Percentiles rank a stretch among this genome's conserved stretches.
These are phyloP conservation scores for Cercospora sesami DNA, from an alignment of 2,329 filamentous ascomycete species.

Conservation along the genomic window DNA sequence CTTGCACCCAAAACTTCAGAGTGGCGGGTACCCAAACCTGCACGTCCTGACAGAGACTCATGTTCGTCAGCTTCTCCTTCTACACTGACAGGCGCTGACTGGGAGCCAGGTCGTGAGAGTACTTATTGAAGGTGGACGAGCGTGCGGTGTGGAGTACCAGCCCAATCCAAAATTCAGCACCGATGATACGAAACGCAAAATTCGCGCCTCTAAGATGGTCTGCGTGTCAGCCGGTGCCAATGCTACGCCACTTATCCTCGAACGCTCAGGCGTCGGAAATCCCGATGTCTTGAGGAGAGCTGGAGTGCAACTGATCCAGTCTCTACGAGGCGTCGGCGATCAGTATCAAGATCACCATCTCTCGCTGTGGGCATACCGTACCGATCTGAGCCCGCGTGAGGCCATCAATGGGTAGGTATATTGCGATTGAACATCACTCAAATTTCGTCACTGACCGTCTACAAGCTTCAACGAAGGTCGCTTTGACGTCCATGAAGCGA, in stretches of 20 bases:
- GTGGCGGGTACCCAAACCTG: constrained; percentile 57
- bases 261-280: constrained; percentile 61
- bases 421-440: background rate
- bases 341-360: constrained; percentile 42
- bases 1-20: constrained; percentile 54
- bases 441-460: background rate
- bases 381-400: constrained; percentile 46
- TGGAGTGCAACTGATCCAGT: constrained; percentile 34
- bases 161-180: constrained; percentile 39
- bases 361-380: constrained; percentile 54
- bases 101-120: constrained; percentile 48
- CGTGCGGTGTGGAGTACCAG: constrained; percentile 60
- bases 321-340: constrained; percentile 19
- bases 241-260: constrained; percentile 58
- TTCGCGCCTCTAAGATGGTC: constrained; percentile 58
- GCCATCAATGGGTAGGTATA: constrained; percentile 53
- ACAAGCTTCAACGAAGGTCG: constrained; percentile 49
- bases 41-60: constrained; percentile 58
- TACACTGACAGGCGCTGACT: background rate
- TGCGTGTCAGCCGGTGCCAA: constrained; percentile 60
- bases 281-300: constrained; percentile 19
- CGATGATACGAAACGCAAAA: constrained; percentile 16
- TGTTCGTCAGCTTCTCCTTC: background rate
- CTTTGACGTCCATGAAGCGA: constrained; percentile 46
- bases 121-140: constrained; percentile 43